Evolutionary conservation across 805 yeast genomes (phyloP), one percentile per base, ranked within the genome.

Genomic region (Peterozyma toletana): DNA sequence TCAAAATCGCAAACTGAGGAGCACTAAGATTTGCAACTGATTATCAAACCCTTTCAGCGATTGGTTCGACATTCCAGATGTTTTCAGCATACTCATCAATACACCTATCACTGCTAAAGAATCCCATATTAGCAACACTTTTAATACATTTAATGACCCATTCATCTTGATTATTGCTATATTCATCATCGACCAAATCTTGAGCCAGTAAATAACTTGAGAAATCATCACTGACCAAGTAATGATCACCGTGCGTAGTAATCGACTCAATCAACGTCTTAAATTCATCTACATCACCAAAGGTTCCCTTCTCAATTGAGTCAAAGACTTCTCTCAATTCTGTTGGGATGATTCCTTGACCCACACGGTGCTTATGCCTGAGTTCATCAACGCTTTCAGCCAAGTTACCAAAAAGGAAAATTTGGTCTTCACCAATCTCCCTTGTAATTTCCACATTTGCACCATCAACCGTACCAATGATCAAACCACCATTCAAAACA

Each of bases 391-490:
- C 96, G 39, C 85, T 80, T 67, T 90, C 96, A 33, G 95, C 79
- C 58, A 90, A 75, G 58, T 86, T 86, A 58, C 97, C 97, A 60
- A 89, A 89, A 59, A 89, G 70, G 69, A 89, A 89, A 62, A 90
- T 87, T 61, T 89, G 87, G 41, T 89, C 95, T 58, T 89, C 95
- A 41, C 96, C 96, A 53, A 90, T 78, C 66, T 90, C 96, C 54
- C 96, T 78, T 16, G 96, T 86, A 60, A 89, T 86, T 67, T 89
- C 97, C 40, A 90, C 95, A 58, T 90, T 89, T 50, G 97, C 97
- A 59, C 97, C 97, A 59, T 89, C 97, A 51, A 89, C 96, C 11
- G 97, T 90, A 61, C 97, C 97, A 51, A 89, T 82, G 53, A 89
- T 86, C 51, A 89, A 75, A 41, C 97, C 97, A 64, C 96, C 97